Conservation (phyloP, 2,329 filamentous ascomycete genomes). For the Macroventuria anomochaeta region DNA sequence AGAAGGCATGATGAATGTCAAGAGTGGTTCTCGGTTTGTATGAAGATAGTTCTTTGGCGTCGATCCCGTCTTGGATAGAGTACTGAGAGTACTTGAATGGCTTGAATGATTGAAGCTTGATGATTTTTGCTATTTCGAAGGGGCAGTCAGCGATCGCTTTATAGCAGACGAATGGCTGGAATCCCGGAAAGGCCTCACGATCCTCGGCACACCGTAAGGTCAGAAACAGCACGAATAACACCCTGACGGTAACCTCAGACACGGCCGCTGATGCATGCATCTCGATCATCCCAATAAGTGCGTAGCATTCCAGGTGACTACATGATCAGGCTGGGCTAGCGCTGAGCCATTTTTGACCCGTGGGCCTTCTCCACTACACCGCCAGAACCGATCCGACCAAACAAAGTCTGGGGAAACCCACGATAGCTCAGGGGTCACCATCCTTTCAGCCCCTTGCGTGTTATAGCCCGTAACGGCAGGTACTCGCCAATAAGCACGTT, state of each 20-base stretch:
- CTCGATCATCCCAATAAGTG: constrained; percentile 40
- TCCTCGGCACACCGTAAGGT: constrained; percentile 41
- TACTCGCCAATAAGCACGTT: constrained; percentile 20
- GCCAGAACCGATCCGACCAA: constrained; percentile 35
- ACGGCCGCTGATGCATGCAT: constrained; percentile 40
- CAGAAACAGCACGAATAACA: constrained; percentile 38
- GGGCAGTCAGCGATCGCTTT: constrained; percentile 38
- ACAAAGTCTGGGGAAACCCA: constrained; percentile 40
- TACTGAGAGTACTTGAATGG: constrained; percentile 17
- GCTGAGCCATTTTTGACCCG: constrained; percentile 42
- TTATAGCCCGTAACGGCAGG: constrained; percentile 23
- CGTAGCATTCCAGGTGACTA: constrained; percentile 24
- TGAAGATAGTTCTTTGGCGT: constrained; percentile 41
- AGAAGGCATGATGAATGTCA: constrained; percentile 45
- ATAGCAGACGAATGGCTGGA: constrained; percentile 33
- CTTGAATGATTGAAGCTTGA: constrained; percentile 30
- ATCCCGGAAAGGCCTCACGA: constrained; percentile 24
- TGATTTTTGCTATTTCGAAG: constrained; percentile 37
- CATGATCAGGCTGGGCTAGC: constrained; percentile 34
- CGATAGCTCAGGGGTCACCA: constrained; percentile 36
- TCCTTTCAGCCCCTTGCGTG: constrained; percentile 30
- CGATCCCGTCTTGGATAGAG: constrained; percentile 37
- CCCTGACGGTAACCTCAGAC: constrained; percentile 37
- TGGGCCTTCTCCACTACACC: constrained; percentile 38
- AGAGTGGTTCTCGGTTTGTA: constrained; percentile 35